Evolutionary conservation across 805 yeast species (phyloP), one percentile per base, ranked within the genome.

Genomic region (Nakazawaea pomicola): DNA sequence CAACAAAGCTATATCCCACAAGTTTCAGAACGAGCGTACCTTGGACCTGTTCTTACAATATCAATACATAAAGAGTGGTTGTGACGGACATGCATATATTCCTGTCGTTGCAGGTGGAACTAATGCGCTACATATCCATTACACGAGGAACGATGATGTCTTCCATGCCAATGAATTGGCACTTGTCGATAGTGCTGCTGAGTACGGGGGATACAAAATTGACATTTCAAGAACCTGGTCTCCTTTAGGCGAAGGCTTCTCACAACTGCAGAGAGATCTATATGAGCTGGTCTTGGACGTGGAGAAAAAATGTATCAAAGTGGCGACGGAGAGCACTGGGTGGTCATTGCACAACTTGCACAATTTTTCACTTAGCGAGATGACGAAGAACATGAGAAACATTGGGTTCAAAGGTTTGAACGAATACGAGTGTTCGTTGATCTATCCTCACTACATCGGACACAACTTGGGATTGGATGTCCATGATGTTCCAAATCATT

Each of bases 91-190:
- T 29, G 97, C 97, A 0, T 93, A 93, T 57, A 76, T 90, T 16
- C 98, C 99, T 0, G 99, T 93, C 8, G 95, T 93, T 3, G 99
- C 98, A 4, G 83, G 95, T 25, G 99, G 99, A 1, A 64, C 74
- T 21, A 90, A 93, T 58, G 88, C 97, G 0, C 64, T 93, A 29
- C 85, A 91, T 29, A 91, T 93, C 45, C 99, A 93, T 61, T 93
- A 93, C 59, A 90, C 96, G 0, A 69, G 95, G 45, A 93, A 93
- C 54, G 95, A 93, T 60, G 95, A 87, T 55, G 61, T 83, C 10
- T 70, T 93, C 47, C 74, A 74, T 43, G 72, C 75, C 32, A 88
- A 80, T 48, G 97, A 91, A 47, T 64, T 86, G 69, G 96, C 89
- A 6, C 74, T 93, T 21, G 89, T 93, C 3, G 99, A 93, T 61